These are phyloP conservation scores for Chamaenerion angustifolium DNA, from an alignment of 345 rosid species.

Conservation along the genomic window DNA sequence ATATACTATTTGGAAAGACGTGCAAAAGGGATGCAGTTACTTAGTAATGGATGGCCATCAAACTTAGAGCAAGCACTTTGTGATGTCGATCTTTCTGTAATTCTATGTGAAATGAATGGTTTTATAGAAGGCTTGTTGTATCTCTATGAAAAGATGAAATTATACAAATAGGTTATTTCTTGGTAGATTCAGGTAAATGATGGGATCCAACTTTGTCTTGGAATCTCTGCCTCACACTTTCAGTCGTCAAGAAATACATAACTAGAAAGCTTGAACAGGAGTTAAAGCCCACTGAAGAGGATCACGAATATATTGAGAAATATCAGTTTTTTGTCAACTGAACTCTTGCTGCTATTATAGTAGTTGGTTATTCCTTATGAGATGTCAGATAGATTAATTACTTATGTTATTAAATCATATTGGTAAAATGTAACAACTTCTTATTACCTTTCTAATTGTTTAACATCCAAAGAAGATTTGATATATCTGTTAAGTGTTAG, in stretches of 20 bases:
- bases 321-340: slow-evolving; percentile 51
- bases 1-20: slow-evolving; percentile 41
- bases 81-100: too few species aligned
- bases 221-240: slow-evolving; percentile 93
- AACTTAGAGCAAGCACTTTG: slow-evolving; percentile 76
- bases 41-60: slow-evolving; percentile 15
- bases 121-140: slow-evolving; percentile 75
- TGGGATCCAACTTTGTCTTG: slow-evolving; percentile 75
- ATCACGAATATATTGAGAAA: slow-evolving; percentile 76
- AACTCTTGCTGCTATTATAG: too few species aligned
- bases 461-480: too few species aligned
- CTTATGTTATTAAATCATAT: too few species aligned
- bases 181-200: slow-evolving; percentile 88
- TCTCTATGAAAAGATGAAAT: slow-evolving; percentile 94
- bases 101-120: too few species aligned
- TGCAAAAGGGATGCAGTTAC: slow-evolving; percentile 47
- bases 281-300: slow-evolving; percentile 84
- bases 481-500: too few species aligned
- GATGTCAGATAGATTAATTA: too few species aligned
- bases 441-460: too few species aligned
- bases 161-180: slow-evolving; percentile 85
- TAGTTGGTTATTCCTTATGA: too few species aligned
- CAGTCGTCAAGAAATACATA: too few species aligned
- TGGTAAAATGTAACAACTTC: too few species aligned
- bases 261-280: too few species aligned